phyloP scores from a whole-genome alignment of 768 basidiomycete genomes.

The Naematelia encephala region DNA sequence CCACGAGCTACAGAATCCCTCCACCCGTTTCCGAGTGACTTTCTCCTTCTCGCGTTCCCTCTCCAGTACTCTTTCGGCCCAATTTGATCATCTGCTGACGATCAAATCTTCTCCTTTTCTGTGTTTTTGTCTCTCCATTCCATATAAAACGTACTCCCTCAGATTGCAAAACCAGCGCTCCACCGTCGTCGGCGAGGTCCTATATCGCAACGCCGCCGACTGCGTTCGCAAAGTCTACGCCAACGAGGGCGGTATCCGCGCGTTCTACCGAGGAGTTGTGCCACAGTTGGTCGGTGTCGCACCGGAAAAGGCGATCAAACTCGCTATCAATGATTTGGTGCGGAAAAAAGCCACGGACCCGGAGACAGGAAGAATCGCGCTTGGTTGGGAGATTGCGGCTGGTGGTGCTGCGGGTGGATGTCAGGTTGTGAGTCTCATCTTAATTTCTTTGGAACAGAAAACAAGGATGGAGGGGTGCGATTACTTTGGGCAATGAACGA shows the following conservation, averaged over 20 bases:
- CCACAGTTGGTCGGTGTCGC: slow-evolving; percentile 76
- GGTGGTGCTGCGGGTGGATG: slow-evolving; percentile 93
- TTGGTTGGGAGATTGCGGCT: slow-evolving; percentile 86
- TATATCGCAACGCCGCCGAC: slow-evolving; percentile 95
- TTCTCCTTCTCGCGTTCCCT: too few relatives aligned
- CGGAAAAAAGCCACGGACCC: slow-evolving; percentile 81
- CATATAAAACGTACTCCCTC: too few relatives aligned
- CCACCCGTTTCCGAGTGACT: slow-evolving; percentile 6
- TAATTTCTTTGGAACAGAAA: too few relatives aligned
- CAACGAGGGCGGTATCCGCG: slow-evolving; percentile 81
- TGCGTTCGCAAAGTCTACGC: slow-evolving; percentile 89
- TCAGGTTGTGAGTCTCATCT: slow-evolving; percentile 82
- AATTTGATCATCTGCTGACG: too few relatives aligned
- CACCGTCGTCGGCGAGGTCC: slow-evolving; percentile 90
- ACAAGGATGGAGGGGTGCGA: too few relatives aligned
- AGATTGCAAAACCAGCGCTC: slow-evolving; percentile 99
- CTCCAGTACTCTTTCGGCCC: too few relatives aligned
- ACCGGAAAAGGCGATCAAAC: slow-evolving; percentile 72
- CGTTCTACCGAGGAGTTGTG: slow-evolving; percentile 89
- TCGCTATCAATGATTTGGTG: slow-evolving; percentile 88
- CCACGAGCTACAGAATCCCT: too few relatives aligned
- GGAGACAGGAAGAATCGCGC: slow-evolving; percentile 87
- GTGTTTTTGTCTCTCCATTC: too few relatives aligned
- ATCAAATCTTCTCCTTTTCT: too few relatives aligned
- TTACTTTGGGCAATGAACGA: not conserved